A percentile compares a stretch with the other conserved stretches of the same genome.
Evolutionary conservation across 257 asterid genomes (phyloP).

Genomic region (Solanum chilense): DNA sequence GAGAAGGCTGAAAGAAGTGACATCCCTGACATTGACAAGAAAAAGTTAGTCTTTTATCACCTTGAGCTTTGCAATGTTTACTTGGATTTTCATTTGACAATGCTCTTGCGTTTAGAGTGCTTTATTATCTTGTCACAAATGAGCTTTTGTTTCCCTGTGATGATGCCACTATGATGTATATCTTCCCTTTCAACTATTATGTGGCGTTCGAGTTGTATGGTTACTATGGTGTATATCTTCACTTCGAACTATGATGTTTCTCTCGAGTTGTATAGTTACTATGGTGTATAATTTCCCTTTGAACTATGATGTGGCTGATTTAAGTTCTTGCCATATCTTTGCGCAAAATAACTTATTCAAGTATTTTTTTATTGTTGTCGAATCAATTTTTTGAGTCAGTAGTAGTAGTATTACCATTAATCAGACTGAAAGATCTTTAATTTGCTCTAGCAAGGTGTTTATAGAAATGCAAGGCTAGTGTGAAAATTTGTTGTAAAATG

Average conservation of each 20-base stretch:
- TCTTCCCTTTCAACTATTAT: background rate
- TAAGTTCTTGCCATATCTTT: background rate
- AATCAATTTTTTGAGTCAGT: background rate
- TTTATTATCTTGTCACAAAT: background rate
- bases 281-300: no score
- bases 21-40: conserved; percentile 91
- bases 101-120: background rate
- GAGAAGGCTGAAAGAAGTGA: conserved; percentile 93
- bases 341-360: background rate
- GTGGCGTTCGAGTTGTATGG: background rate
- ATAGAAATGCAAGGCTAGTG: background rate
- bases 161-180: background rate
- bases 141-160: background rate
- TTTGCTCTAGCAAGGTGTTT: background rate
- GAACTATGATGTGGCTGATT: background rate
- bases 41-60: conserved; percentile 42
- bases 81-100: background rate
- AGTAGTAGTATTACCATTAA: background rate
- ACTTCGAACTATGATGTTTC: background rate
- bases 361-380: background rate
- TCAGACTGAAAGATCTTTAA: background rate
- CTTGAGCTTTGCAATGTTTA: background rate
- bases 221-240: background rate
- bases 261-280: no score
- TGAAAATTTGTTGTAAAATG: background rate